phyloP scores from a whole-genome alignment of 495 filamentous ascomycete species.

The Podospora anserina region DNA sequence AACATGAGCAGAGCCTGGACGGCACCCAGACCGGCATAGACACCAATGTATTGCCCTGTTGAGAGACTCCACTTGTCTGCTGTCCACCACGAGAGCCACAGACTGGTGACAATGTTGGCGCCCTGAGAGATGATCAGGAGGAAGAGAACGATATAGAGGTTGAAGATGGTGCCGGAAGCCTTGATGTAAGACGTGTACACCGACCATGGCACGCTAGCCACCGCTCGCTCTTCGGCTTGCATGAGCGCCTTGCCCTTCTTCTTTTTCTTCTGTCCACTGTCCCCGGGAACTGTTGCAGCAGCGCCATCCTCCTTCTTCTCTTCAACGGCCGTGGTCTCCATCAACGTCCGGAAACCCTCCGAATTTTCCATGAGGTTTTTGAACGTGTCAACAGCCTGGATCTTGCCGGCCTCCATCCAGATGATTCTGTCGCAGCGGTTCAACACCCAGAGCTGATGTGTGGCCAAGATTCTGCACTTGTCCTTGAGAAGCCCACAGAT shows the following conservation, averaged over 20 bases:
- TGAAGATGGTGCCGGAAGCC: constrained; percentile 74
- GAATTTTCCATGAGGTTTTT: constrained; percentile 77
- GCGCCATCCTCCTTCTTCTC: constrained; percentile 54
- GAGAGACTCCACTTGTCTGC: constrained; percentile 64
- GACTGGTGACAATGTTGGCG: constrained; percentile 76
- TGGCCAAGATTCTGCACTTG: constrained; percentile 87
- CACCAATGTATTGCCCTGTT: constrained; percentile 74
- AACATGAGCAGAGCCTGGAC: constrained; percentile 78
- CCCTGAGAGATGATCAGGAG: constrained; percentile 71
- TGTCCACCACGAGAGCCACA: constrained; percentile 96
- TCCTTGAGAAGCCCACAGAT: constrained; percentile 85
- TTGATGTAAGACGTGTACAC: constrained; percentile 78
- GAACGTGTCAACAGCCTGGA: constrained; percentile 83
- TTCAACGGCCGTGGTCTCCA: constrained; percentile 78
- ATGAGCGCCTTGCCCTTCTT: constrained; percentile 69
- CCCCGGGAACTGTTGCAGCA: constrained; percentile 40
- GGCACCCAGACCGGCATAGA: constrained; percentile 75
- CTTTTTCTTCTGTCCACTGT: constrained; percentile 56
- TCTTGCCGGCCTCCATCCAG: constrained; percentile 81
- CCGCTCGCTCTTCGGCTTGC: constrained; percentile 85
- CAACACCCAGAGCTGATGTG: constrained; percentile 91
- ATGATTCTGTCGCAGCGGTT: constrained; percentile 86
- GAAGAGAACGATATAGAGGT: constrained; percentile 60
- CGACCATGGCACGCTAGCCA: constrained; percentile 75
- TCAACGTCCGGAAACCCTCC: constrained; percentile 69